Base-by-base conservation (phyloP, 2,329 filamentous ascomycete genomes). In the Neobulgaria alba region DNA sequence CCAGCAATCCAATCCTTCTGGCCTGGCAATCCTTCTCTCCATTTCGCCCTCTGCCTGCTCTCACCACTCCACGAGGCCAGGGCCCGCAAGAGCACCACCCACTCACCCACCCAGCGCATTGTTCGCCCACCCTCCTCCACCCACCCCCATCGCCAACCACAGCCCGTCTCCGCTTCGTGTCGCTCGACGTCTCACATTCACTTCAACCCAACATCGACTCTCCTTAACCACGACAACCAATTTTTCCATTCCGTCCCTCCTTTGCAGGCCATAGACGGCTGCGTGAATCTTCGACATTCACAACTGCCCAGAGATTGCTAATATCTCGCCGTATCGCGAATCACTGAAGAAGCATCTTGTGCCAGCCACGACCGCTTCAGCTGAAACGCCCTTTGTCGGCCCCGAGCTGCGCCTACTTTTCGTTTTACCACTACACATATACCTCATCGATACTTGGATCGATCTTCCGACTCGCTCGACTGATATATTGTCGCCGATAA, bases 391-490 rank as follows among this genome's bases (percentile, higher is more conserved):
- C 41, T 15, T 38, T 43, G 16, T 45, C 40, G 32, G 41, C 39
- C 43, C 48, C 42, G 44, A 42, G 38, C 39, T 40, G 20, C 20
- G 21, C 38, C 39, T 41, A 37, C 41, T 42, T 35, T 44, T 38
- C 29, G 30, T 39, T 45, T 41, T 40, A n/a, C n/a, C 12, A 12
- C 12, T 26, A 26, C 23, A 12, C 23, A 26, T 26, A 26, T 26
- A 7, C 7, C 23, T 29, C 33, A 18, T 23, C 12, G 19, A 32
- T 18, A 33, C 42, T 37, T 41, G 17, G n/a, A 30, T 38, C 43
- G 38, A 43, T 47, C 49, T 49, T 49, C 48, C 50, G 47, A n/a
- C n/a, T n/a, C n/a, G 48, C 41, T 53, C 43, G 50, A 51, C 36
- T 42, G 42, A 40, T 31, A 43, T 49, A 35, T 31, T 41, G 39